phyloP scores from a whole-genome alignment of 371 early-diverging fungal genomes.

The Rhizopus stolonifer region DNA sequence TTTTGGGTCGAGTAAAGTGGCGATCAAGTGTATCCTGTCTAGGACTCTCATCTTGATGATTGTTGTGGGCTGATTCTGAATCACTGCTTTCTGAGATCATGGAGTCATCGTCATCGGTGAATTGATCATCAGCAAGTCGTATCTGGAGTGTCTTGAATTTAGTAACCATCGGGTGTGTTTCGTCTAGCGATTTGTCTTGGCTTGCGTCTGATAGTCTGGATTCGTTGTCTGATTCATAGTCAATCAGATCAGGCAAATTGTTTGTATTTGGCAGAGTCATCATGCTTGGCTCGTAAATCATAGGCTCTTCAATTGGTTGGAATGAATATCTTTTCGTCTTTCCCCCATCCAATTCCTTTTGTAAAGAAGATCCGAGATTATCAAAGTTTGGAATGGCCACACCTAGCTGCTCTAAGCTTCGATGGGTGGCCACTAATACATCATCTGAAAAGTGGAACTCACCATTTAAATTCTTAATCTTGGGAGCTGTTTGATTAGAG shows the following conservation, averaged over 20 bases:
- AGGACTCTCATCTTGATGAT: too few species aligned
- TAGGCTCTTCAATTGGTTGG: constrained; percentile 18
- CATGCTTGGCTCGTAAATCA: background rate
- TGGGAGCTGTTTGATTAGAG: constrained; percentile 82
- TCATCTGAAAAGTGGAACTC: constrained; percentile 89
- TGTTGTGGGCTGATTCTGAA: too few species aligned
- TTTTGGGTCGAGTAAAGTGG: constrained; percentile 13
- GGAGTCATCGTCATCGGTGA: background rate
- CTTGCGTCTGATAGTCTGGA: constrained; percentile 11
- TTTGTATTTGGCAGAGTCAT: background rate
- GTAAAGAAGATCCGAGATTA: constrained; percentile 71
- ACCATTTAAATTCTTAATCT: constrained; percentile 90
- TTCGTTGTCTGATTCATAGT: constrained; percentile 21
- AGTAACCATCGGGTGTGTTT: background rate
- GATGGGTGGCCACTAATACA: constrained; percentile 81
- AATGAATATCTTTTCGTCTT: constrained; percentile 5
- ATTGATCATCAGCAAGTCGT: too few species aligned
- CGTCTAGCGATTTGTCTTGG: constrained; percentile 5
- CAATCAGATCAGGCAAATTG: constrained; percentile 4
- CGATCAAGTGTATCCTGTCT: constrained; percentile 6
- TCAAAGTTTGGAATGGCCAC: constrained; percentile 82
- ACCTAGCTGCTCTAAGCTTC: constrained; percentile 79
- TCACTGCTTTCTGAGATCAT: too few species aligned
- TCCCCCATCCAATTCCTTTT: constrained; percentile 57
- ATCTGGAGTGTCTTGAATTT: background rate